Percentiles rank a stretch among this genome's conserved stretches.
Evolutionary conservation across 129 eudicot species (phyloP).

Genomic region (Deinandra increscens): DNA sequence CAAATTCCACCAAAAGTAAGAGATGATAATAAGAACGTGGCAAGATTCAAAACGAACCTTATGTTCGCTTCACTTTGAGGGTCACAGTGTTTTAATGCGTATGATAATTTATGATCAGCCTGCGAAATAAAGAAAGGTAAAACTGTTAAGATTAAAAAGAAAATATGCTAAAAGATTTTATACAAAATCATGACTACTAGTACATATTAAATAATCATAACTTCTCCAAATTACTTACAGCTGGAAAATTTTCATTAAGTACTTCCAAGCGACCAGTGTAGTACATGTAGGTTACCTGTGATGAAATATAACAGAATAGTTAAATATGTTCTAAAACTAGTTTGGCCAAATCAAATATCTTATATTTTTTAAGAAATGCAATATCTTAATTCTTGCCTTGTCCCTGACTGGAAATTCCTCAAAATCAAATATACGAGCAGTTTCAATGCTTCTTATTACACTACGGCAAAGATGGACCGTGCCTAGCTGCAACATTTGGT

Average conservation of each 20-base stretch:
- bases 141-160: conserved; percentile 7
- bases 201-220: background rate
- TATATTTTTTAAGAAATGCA: background rate
- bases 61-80: conserved; percentile 74
- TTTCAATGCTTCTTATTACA: conserved; percentile 97
- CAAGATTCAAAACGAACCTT: conserved; percentile 44
- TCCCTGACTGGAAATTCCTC: conserved; percentile 97
- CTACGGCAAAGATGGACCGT: conserved; percentile 96
- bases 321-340: conserved; percentile 2
- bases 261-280: conserved; percentile 98
- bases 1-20: background rate
- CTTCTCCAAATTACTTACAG: conserved; percentile 42
- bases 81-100: conserved; percentile 73
- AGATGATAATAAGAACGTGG: background rate
- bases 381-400: conserved; percentile 53
- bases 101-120: conserved; percentile 92
- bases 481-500: conserved; percentile 70
- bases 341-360: conserved; percentile 1
- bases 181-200: conserved; percentile 13
- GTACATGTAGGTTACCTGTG: conserved; percentile 92
- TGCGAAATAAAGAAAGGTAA: conserved; percentile 24
- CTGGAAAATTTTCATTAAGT: conserved; percentile 89
- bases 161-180: conserved; percentile 11
- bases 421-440: conserved; percentile 96
- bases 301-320: conserved; percentile 9